Percentiles rank a stretch among this genome's conserved stretches.
phyloP scores from a whole-genome alignment of 306 rosid genomes.

The Chamaecrista fasciculata region DNA sequence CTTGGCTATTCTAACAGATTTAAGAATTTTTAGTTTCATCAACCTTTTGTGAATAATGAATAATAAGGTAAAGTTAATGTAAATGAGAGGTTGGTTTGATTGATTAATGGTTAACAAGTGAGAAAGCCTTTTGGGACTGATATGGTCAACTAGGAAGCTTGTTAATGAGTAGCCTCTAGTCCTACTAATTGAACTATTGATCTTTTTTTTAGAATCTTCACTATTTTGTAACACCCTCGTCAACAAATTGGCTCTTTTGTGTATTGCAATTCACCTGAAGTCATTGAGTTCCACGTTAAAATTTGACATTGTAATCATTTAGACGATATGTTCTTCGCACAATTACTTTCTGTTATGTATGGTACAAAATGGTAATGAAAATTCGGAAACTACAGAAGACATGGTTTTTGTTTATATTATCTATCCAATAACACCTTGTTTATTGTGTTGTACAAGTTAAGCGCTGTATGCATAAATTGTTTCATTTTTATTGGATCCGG shows the following conservation, averaged over 20 bases:
- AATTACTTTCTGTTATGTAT: no score
- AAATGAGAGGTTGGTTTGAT: not conserved
- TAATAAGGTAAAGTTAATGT: not conserved
- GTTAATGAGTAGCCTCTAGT: not conserved
- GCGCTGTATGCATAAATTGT: not conserved
- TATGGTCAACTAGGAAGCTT: not conserved
- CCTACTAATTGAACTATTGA: not conserved
- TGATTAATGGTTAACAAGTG: not conserved
- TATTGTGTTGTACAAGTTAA: not conserved
- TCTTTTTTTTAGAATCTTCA: not conserved
- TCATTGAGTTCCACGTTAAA: not conserved
- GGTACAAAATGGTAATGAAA: not conserved
- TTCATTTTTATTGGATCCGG: constrained; percentile 21
- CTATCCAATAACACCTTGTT: not conserved
- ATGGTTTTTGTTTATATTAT: not conserved
- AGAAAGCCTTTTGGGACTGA: not conserved
- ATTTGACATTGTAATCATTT: not conserved
- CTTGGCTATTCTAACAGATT: not conserved
- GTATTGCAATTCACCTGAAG: not conserved
- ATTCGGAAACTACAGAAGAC: not conserved
- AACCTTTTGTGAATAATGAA: not conserved
- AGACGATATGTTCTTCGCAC: no score
- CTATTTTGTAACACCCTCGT: not conserved
- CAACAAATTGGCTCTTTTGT: not conserved
- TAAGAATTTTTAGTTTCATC: not conserved